A percentile compares a stretch with the other conserved stretches of the same genome.
Evolutionary conservation across 129 eudicot species (phyloP).

Genomic region (Helianthus annuus): HanXRQr2.0-SUNRISE NC_035436.2:178280767-178281266

Average conservation of each 20-base stretch:
- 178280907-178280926: too few species aligned
- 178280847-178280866: too few species aligned
- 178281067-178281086: slow-evolving; percentile 73
- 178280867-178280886: too few species aligned
- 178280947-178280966: not conserved
- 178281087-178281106: slow-evolving; percentile 89
- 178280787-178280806: too few species aligned
- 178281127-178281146: slow-evolving; percentile 65
- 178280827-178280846: too few species aligned
- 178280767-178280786: too few species aligned
- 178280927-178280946: too few species aligned
- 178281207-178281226: slow-evolving; percentile 75
- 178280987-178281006: slow-evolving; percentile 36
- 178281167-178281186: slow-evolving; percentile 75
- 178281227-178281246: slow-evolving; percentile 73
- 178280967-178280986: not conserved
- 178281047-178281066: slow-evolving; percentile 60
- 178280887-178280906: too few species aligned
- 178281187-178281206: slow-evolving; percentile 85
- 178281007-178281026: slow-evolving; percentile 25
- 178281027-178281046: slow-evolving; percentile 45
- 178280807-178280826: too few species aligned
- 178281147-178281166: slow-evolving; percentile 83
- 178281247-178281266: slow-evolving; percentile 86
- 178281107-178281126: slow-evolving; percentile 88